These are phyloP conservation scores for Vanderwaltozyma yarrowii DNA, from an alignment of 805 yeast genomes.

Conservation along the genomic window DNA sequence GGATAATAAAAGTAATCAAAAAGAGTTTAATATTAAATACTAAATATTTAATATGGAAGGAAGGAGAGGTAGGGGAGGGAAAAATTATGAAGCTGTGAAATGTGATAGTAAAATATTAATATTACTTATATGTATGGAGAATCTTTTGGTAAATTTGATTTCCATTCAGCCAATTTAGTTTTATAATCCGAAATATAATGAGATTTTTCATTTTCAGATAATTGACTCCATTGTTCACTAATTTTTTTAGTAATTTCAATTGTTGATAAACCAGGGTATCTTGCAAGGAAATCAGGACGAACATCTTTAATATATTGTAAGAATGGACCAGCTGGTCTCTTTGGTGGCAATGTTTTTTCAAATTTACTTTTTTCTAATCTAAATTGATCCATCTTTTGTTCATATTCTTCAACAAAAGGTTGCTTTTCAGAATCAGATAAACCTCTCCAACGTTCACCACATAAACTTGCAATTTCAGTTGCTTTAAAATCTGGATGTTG, in stretches of 20 bases:
- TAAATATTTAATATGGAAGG: no score
- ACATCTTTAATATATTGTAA: conserved; percentile 19
- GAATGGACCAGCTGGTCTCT: conserved; percentile 32
- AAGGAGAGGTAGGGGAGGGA: no score
- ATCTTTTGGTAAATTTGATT: no score
- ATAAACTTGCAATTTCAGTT: conserved; percentile 37
- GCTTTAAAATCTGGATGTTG: conserved; percentile 15
- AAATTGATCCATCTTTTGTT: conserved; percentile 11
- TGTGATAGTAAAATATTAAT: no score
- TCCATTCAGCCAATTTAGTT: conserved; percentile 5
- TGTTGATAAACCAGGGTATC: conserved; percentile 12
- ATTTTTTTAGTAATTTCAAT: conserved; percentile 14
- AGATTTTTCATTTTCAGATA: conserved; percentile 13
- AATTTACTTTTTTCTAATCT: conserved; percentile 1
- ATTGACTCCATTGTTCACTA: conserved; percentile 20
- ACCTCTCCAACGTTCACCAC: conserved; percentile 81
- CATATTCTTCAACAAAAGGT: conserved; percentile 50
- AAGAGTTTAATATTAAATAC: no score
- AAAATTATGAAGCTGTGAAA: no score
- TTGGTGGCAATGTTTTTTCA: conserved; percentile 27
- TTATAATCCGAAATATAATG: conserved; percentile 22
- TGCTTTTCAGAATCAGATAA: conserved; percentile 58
- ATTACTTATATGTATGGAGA: no score
- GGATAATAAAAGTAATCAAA: no score
- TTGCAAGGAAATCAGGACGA: conserved; percentile 8